phyloP scores from a whole-genome alignment of 495 filamentous ascomycete species.

The Daldinia childiae region DNA sequence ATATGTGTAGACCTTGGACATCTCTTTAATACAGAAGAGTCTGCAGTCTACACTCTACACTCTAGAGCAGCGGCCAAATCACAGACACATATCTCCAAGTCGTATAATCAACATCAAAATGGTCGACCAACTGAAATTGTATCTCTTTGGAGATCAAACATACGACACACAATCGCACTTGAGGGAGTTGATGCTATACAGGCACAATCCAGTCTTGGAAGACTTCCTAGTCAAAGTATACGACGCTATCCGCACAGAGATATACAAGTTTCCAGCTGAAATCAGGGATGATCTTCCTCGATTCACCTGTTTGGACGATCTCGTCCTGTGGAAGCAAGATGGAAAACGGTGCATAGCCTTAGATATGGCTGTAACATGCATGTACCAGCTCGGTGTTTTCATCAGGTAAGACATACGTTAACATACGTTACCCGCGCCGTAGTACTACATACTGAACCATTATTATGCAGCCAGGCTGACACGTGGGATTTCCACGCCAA shows the following conservation, averaged over 20 bases:
- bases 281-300: slow-evolving; percentile 35
- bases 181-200: slow-evolving; percentile 54
- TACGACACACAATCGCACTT: slow-evolving; percentile 66
- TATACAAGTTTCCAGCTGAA: slow-evolving; percentile 44
- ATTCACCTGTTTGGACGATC: slow-evolving; percentile 45
- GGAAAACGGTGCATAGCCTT: slow-evolving; percentile 40
- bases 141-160: slow-evolving; percentile 71
- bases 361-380: slow-evolving; percentile 49
- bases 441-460: background rate
- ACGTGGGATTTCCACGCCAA: slow-evolving; percentile 7
- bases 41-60: background rate
- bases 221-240: slow-evolving; percentile 66
- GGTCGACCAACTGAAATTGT: slow-evolving; percentile 25
- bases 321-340: slow-evolving; percentile 38
- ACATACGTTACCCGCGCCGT: background rate
- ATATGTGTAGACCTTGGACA: background rate
- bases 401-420: slow-evolving; percentile 39
- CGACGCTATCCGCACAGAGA: slow-evolving; percentile 65
- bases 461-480: slow-evolving; percentile 5
- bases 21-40: background rate
- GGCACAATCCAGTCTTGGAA: slow-evolving; percentile 63
- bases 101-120: slow-evolving; percentile 10
- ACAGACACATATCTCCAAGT: background rate
- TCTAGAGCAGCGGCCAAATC: background rate
- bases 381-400: slow-evolving; percentile 48